Percentiles rank a stretch among this genome's conserved stretches.
Evolutionary conservation across 441 rosid genomes (phyloP).

Genomic region (Adansonia gregorii): DNA sequence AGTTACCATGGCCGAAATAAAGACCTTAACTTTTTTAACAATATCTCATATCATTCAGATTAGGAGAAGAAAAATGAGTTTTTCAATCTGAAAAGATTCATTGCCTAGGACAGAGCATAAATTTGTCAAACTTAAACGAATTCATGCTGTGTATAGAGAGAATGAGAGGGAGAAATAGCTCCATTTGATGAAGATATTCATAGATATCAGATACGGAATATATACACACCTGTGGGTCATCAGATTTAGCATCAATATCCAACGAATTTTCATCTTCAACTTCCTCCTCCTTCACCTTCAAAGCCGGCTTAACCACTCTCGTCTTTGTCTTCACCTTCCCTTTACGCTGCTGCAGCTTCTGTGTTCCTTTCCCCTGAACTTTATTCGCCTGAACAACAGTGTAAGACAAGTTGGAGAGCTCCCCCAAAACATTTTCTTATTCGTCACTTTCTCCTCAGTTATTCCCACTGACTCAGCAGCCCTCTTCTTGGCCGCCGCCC

Average conservation of each 20-base stretch:
- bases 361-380: constrained; percentile 21
- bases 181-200: constrained; percentile 61
- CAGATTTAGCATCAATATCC: constrained; percentile 35
- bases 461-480: constrained; percentile 34
- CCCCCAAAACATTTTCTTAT: constrained; percentile 56
- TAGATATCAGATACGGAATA: constrained; percentile 57
- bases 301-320: constrained; percentile 29
- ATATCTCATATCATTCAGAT: neutral
- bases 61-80: neutral
- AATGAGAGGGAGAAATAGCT: constrained; percentile 41
- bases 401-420: constrained; percentile 46
- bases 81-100: neutral
- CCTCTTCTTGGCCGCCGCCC: constrained; percentile 48
- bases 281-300: constrained; percentile 30
- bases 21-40: neutral
- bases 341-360: constrained; percentile 28
- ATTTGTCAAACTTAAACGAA: neutral
- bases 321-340: constrained; percentile 29
- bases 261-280: constrained; percentile 22
- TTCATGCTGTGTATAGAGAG: neutral
- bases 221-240: constrained; percentile 69
- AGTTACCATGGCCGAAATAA: neutral
- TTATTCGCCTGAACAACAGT: constrained; percentile 23
- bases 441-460: constrained; percentile 29
- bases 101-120: neutral